Conservation (phyloP, 2,329 filamentous ascomycete genomes). For the Proliferodiscus dingleyae region DNA sequence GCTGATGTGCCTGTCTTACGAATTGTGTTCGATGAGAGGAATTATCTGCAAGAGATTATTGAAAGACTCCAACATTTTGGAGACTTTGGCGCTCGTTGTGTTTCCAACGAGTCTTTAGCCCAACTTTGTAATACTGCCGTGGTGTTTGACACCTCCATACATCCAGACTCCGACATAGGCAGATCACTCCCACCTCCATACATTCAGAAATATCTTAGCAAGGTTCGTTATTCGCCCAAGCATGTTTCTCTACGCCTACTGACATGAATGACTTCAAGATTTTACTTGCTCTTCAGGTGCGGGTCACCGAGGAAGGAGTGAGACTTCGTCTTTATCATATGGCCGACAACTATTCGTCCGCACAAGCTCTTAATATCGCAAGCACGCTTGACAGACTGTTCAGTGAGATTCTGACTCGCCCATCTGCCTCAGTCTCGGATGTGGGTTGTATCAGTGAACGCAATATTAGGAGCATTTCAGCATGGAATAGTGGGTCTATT, state of each 20-base stretch:
- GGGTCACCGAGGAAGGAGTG: background rate
- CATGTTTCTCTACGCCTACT: background rate
- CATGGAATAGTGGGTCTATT: constrained; percentile 9
- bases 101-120: background rate
- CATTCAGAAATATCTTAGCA: background rate
- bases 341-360: background rate
- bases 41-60: background rate
- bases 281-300: background rate
- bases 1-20: background rate
- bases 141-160: background rate
- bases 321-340: background rate
- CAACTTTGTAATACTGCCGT: background rate
- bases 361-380: background rate
- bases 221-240: background rate
- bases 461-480: background rate
- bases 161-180: background rate
- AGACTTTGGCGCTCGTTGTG: background rate
- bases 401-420: background rate
- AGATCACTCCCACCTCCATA: background rate
- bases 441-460: background rate
- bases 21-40: background rate
- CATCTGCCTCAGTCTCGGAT: background rate
- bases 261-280: background rate
- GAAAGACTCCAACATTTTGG: background rate
- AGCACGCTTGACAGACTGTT: background rate